Percentiles rank a stretch among this genome's conserved stretches.
These are phyloP conservation scores for Scalesia atractyloides DNA, from an alignment of 129 eudicot species.

Conservation along the genomic window DNA sequence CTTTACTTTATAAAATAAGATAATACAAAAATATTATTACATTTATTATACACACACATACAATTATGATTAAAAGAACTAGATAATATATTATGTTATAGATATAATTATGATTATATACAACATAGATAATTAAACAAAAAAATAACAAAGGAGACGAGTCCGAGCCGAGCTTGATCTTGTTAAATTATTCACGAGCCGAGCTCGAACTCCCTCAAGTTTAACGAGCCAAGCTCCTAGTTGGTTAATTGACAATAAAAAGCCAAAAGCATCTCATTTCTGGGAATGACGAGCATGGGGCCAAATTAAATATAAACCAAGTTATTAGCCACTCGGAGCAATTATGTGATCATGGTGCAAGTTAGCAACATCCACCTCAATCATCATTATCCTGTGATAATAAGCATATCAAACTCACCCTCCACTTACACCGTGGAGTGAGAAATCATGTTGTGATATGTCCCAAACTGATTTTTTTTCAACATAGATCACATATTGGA, in stretches of 20 bases:
- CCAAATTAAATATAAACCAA: constrained; percentile 15
- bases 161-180: background rate
- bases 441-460: constrained; percentile 18
- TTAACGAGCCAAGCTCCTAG: constrained; percentile 5
- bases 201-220: background rate
- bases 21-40: background rate
- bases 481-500: constrained; percentile 17
- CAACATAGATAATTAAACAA: background rate
- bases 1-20: background rate
- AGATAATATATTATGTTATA: background rate
- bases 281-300: constrained; percentile 13
- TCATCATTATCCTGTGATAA: constrained; percentile 17
- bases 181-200: background rate
- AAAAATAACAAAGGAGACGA: background rate
- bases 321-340: constrained; percentile 2
- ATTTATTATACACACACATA: background rate
- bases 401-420: constrained; percentile 26
- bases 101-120: background rate
- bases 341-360: constrained; percentile 19
- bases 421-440: constrained; percentile 30
- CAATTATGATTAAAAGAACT: background rate
- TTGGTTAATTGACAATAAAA: constrained; percentile 20
- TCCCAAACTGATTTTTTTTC: constrained; percentile 22
- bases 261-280: constrained; percentile 1
- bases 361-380: constrained; percentile 23